Conservation (phyloP, 768 basidiomycete genomes). For the Lentinula lateritia region DNA sequence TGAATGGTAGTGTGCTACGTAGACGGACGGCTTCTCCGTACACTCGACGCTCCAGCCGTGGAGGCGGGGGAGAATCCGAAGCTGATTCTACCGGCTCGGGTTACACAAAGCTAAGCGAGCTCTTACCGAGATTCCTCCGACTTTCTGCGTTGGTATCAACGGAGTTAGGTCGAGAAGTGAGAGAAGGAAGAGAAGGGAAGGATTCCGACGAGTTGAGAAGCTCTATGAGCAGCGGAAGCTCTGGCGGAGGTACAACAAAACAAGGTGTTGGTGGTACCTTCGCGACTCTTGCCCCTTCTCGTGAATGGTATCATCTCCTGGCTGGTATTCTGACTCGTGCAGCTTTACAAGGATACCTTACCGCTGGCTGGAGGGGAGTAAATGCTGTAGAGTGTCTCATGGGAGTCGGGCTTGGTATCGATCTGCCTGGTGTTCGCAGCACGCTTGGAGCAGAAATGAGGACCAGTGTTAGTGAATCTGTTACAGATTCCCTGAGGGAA, state of each 20-base stretch:
- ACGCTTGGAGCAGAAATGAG: slow-evolving; percentile 9
- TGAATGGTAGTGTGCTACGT: slow-evolving; percentile 53
- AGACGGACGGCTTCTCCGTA: slow-evolving; percentile 28
- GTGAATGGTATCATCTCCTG: slow-evolving; percentile 79
- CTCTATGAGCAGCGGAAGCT: background rate
- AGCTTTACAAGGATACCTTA: slow-evolving; percentile 79
- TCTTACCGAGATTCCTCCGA: slow-evolving; percentile 68
- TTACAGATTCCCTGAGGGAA: background rate
- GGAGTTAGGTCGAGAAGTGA: slow-evolving; percentile 69
- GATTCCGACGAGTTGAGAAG: background rate
- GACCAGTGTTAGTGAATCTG: slow-evolving; percentile 4
- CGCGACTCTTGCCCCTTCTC: slow-evolving; percentile 55
- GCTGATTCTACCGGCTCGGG: slow-evolving; percentile 33
- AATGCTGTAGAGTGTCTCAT: slow-evolving; percentile 67
- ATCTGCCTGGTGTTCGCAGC: slow-evolving; percentile 12
- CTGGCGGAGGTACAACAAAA: background rate
- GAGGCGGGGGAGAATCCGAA: slow-evolving; percentile 17
- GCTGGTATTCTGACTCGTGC: slow-evolving; percentile 77
- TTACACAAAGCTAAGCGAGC: slow-evolving; percentile 60
- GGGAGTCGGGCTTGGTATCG: slow-evolving; percentile 60
- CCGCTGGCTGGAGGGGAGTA: slow-evolving; percentile 72
- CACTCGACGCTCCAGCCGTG: slow-evolving; percentile 12
- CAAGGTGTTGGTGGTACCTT: slow-evolving; percentile 7
- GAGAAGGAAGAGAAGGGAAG: slow-evolving; percentile 43
- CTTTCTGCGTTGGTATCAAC: slow-evolving; percentile 75